Evolutionary conservation across 768 basidiomycete genomes (phyloP).

Genomic region (Lactarius hatsudake): DNA sequence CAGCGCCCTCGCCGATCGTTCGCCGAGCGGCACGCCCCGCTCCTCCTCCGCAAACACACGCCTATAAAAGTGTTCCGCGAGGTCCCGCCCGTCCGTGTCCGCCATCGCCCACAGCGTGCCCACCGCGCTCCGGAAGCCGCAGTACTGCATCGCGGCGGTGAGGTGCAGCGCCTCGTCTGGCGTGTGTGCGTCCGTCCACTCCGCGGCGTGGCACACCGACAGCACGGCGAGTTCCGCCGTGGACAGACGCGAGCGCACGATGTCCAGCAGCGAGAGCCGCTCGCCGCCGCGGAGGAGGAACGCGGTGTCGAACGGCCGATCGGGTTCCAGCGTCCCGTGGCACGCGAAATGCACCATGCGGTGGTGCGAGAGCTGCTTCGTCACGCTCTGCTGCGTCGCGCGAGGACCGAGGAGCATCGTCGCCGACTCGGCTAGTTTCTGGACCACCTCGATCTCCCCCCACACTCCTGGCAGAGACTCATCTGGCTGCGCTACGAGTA

Average conservation of each 20-base stretch:
- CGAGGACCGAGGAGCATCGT: too few relatives aligned
- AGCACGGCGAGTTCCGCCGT: conserved; percentile 18
- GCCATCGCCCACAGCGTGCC: conserved; percentile 26
- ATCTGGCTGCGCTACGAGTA: conserved; percentile 10
- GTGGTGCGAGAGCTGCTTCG: too few relatives aligned
- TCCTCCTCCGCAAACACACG: background rate
- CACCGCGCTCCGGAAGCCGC: conserved; percentile 19
- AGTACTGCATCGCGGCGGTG: conserved; percentile 25
- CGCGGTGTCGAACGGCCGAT: conserved; percentile 9
- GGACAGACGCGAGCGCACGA: conserved; percentile 10
- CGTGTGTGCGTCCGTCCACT: background rate
- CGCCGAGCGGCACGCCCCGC: background rate
- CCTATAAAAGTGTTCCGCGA: conserved; percentile 13
- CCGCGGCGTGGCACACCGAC: conserved; percentile 23
- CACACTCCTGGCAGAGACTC: conserved; percentile 7
- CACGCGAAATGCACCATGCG: conserved; percentile 19
- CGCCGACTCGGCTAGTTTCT: background rate
- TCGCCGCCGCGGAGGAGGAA: conserved; percentile 4
- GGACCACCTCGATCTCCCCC: conserved; percentile 2
- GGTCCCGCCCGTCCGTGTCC: conserved; percentile 17
- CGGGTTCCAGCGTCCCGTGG: conserved; percentile 9
- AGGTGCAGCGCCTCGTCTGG: conserved; percentile 26
- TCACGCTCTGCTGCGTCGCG: too few relatives aligned
- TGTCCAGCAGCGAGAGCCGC: conserved; percentile 12
- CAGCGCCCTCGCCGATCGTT: conserved; percentile 7